Base-by-base conservation (phyloP, 2,329 filamentous ascomycete species). In the Aspergillus sp. region DNA sequence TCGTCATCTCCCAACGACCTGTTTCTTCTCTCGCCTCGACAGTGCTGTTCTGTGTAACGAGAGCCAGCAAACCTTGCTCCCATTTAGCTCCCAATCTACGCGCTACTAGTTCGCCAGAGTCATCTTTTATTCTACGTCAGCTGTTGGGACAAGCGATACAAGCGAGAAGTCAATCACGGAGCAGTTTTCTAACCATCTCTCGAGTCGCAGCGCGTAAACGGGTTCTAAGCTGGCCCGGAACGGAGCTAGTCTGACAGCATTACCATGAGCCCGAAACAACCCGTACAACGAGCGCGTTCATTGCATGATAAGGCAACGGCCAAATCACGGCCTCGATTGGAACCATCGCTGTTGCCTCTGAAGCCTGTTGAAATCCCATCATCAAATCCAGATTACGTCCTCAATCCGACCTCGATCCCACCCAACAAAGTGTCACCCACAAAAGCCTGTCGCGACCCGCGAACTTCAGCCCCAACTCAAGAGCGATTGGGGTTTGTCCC, bases 401-500 rank as follows among this genome's bases (percentile, higher is more conserved):
- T 93, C 66, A 86, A 89, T 65, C 88, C 89, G 22, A 77, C 83
- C 20, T 73, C 79, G 54, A 68, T 72, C 59, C 74, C 60, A 69
- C 75, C 64, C 64, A 79, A 66, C 77, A 82, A 79, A 68, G 82
- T 82, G 57, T 96, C 90, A 54, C 91, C 90, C 11, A 83, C 83
- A 68, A 96, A 95, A 77, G 75, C 82, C 34, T 74, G 76, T 55
- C 79, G 80, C 64, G 79, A 79, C 65, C 77, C 77, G 42, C 83
- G 80, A 56, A 83, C 83, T 61, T 86, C 87, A 4, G 61, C 68
- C 60, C 47, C 87, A 82, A 40, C 81, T 81, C 61, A 83, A 82
- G 66, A 84, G 83, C 62, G 82, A 87, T 65, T 82, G 80, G 66
- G 81, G 80, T 73, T 84, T 68, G 79, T 95, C 62, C 87, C 89